A percentile compares a stretch with the other conserved stretches of the same genome.
These are phyloP conservation scores for Setaria italica DNA, from an alignment of 202 grass and related monocot species.

Conservation along the genomic window DNA sequence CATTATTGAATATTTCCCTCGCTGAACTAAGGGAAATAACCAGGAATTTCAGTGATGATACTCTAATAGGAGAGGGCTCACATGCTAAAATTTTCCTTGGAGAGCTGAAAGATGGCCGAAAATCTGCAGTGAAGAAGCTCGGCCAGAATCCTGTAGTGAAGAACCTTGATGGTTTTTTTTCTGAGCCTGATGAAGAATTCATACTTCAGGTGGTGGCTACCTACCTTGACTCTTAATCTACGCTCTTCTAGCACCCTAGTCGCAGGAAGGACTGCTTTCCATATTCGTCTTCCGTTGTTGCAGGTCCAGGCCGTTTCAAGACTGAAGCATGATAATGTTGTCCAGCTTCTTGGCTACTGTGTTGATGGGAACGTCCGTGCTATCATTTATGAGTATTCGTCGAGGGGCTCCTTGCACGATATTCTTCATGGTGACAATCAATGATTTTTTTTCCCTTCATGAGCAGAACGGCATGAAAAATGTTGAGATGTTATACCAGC, in stretches of 20 bases:
- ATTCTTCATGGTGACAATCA: conserved; percentile 51
- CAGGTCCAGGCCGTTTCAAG: conserved; percentile 49
- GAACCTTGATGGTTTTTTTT: conserved; percentile 2
- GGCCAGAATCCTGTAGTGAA: background rate
- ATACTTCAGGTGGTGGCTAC: background rate
- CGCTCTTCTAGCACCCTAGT: background rate
- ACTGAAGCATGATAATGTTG: conserved; percentile 53
- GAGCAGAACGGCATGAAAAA: background rate
- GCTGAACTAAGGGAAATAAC: conserved; percentile 60
- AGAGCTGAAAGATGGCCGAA: conserved; percentile 52
- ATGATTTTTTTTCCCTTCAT: background rate
- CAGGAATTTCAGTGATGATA: conserved; percentile 52
- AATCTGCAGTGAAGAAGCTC: conserved; percentile 66
- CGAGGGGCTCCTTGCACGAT: conserved; percentile 62
- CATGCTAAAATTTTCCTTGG: conserved; percentile 54
- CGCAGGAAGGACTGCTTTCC: background rate
- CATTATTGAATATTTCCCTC: conserved; percentile 40
- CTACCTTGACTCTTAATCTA: background rate
- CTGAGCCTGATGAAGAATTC: conserved; percentile 48
- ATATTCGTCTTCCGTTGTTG: background rate
- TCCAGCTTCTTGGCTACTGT: conserved; percentile 55
- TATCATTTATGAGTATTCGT: conserved; percentile 54
- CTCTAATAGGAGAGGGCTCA: conserved; percentile 58
- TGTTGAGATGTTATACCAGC: background rate
- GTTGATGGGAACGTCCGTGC: conserved; percentile 35